A percentile compares a stretch with the other conserved stretches of the same genome.
These are phyloP conservation scores for Colletotrichum sublineola DNA, from an alignment of 2,329 filamentous ascomycete genomes.

Conservation along the genomic window DNA sequence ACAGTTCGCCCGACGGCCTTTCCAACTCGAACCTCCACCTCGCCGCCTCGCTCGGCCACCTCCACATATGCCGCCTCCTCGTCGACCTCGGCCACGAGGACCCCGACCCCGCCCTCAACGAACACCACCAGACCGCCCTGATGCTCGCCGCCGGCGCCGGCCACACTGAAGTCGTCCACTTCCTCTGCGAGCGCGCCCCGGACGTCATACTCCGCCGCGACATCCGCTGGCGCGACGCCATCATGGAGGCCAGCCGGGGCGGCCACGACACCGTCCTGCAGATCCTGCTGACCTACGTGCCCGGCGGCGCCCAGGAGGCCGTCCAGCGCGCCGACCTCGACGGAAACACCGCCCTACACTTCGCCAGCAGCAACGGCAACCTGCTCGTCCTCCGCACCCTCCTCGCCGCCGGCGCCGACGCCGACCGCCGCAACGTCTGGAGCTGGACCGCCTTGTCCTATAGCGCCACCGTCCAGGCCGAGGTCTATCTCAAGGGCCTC, in stretches of 20 bases:
- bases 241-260: slow-evolving; percentile 73
- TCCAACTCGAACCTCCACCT: slow-evolving; percentile 89
- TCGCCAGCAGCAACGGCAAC: slow-evolving; percentile 86
- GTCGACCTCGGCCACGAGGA: slow-evolving; percentile 81
- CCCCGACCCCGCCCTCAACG: slow-evolving; percentile 81
- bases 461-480: slow-evolving; percentile 83
- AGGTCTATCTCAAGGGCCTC: slow-evolving; percentile 85
- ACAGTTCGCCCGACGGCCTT: slow-evolving; percentile 74
- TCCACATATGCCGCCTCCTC: slow-evolving; percentile 77
- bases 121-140: slow-evolving; percentile 82
- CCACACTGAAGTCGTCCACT: slow-evolving; percentile 79
- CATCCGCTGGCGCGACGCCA: slow-evolving; percentile 76
- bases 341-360: slow-evolving; percentile 90
- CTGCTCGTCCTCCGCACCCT: slow-evolving; percentile 82
- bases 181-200: slow-evolving; percentile 76
- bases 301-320: slow-evolving; percentile 65
- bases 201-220: slow-evolving; percentile 75
- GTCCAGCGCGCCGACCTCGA: slow-evolving; percentile 73
- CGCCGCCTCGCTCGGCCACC: slow-evolving; percentile 79
- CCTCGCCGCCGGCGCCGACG: slow-evolving; percentile 82
- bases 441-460: slow-evolving; percentile 89
- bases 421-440: slow-evolving; percentile 78
- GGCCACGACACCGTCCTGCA: slow-evolving; percentile 76
- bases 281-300: slow-evolving; percentile 72
- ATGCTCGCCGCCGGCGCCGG: slow-evolving; percentile 81